Evolutionary conservation across 1,139 yeast genomes (phyloP).

Genomic region (Yamadazyma trypodendri): DNA sequence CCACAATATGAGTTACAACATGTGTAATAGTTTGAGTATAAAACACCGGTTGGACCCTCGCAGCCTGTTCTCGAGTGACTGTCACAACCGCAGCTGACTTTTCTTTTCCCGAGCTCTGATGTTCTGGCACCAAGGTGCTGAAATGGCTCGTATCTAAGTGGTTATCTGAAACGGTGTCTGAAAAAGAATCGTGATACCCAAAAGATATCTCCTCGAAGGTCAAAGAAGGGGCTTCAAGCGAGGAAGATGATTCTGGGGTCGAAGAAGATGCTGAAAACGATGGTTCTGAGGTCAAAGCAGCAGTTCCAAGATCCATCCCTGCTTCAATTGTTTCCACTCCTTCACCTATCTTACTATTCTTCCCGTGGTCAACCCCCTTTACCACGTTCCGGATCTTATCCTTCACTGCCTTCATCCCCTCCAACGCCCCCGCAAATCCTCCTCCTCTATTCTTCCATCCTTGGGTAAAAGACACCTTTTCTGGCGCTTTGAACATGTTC

Average conservation of each 20-base stretch:
- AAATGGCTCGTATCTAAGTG: no score
- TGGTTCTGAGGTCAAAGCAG: no score
- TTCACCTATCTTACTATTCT: no score
- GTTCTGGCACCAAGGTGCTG: neutral
- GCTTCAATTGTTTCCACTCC: no score
- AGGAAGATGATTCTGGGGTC: no score
- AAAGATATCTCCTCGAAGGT: no score
- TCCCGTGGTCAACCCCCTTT: constrained; percentile 1
- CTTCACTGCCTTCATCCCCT: neutral
- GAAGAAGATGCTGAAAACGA: no score
- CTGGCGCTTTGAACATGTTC: neutral
- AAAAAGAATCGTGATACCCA: no score
- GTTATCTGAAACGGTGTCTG: no score
- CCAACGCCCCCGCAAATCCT: neutral
- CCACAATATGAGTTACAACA: neutral
- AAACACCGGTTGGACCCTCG: neutral
- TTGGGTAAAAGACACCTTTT: neutral
- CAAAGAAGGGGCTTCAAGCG: no score
- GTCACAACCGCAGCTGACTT: neutral
- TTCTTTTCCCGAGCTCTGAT: no score
- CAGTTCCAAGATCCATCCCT: no score
- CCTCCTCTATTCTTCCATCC: neutral
- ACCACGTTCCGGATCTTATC: constrained; percentile 1
- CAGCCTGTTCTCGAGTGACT: neutral
- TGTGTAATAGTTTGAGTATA: neutral